phyloP scores from a whole-genome alignment of 1,139 yeast species.

The Yamadazyma pseudoaaseri region DNA sequence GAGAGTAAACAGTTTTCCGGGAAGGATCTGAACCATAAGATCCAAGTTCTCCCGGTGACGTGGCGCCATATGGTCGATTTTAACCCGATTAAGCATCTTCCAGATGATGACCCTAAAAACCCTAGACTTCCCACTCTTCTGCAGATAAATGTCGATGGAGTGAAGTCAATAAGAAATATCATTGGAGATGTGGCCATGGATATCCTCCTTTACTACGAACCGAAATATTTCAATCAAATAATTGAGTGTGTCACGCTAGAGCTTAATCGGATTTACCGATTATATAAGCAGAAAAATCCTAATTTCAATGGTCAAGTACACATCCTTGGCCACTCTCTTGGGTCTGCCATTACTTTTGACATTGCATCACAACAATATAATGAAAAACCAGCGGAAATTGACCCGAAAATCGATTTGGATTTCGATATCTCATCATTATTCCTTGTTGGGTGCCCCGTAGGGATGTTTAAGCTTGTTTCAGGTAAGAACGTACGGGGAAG shows the following conservation, averaged over 20 bases:
- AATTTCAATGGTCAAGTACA: constrained; percentile 77
- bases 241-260: constrained; percentile 65
- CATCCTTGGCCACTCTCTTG: constrained; percentile 86
- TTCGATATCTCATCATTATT: constrained; percentile 77
- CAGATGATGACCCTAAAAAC: constrained; percentile 28
- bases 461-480: constrained; percentile 73
- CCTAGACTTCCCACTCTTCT: constrained; percentile 59
- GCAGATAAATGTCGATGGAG: constrained; percentile 79
- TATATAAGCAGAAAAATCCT: constrained; percentile 66
- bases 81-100: constrained; percentile 18
- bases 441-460: constrained; percentile 87
- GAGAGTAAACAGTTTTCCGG: constrained; percentile 39
- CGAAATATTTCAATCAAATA: constrained; percentile 62
- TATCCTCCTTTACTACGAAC: constrained; percentile 81
- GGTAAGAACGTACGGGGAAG: constrained; percentile 53
- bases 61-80: constrained; percentile 76
- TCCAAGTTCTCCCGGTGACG: constrained; percentile 75
- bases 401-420: constrained; percentile 40
- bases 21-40: constrained; percentile 47
- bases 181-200: constrained; percentile 88
- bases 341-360: constrained; percentile 84
- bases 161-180: constrained; percentile 70
- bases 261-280: constrained; percentile 64
- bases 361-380: constrained; percentile 61
- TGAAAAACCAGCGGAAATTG: constrained; percentile 18